These are phyloP conservation scores for Evernia prunastri DNA, from an alignment of 495 filamentous ascomycete genomes.

Conservation along the genomic window DNA sequence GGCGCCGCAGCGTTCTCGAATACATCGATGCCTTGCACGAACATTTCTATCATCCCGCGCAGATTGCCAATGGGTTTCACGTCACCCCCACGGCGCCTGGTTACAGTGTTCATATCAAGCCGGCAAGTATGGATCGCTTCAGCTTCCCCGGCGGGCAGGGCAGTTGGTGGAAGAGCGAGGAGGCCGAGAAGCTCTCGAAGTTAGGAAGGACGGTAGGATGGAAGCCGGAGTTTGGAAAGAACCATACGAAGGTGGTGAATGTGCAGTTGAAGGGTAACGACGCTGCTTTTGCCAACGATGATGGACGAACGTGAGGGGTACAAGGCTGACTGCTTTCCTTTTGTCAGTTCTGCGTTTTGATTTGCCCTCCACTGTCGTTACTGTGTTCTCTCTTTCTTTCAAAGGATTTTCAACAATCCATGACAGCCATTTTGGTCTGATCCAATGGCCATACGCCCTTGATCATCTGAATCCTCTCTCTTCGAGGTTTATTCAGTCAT, in stretches of 20 bases:
- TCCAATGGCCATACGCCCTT: too few species aligned
- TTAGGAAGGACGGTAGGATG: neutral
- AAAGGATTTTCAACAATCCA: too few species aligned
- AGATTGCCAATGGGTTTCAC: slow-evolving; percentile 80
- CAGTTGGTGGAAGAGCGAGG: neutral
- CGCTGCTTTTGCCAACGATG: slow-evolving; percentile 8
- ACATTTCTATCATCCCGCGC: slow-evolving; percentile 77
- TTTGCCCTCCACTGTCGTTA: too few species aligned
- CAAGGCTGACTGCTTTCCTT: neutral
- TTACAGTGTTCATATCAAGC: neutral
- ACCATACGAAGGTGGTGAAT: neutral
- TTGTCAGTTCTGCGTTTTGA: too few species aligned
- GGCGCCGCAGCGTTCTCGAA: slow-evolving; percentile 75
- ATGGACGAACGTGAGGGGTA: neutral
- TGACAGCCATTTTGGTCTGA: too few species aligned
- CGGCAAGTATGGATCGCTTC: neutral
- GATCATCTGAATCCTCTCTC: too few species aligned
- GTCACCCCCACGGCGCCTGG: slow-evolving; percentile 56
- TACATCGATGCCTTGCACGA: slow-evolving; percentile 93
- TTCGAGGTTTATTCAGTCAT: too few species aligned
- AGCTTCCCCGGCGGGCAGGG: neutral
- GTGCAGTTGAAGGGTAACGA: slow-evolving; percentile 5
- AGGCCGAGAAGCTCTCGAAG: neutral
- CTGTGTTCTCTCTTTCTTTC: too few species aligned
- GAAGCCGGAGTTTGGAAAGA: neutral